Evolutionary conservation across 1,284 basidiomycete species (phyloP), one percentile per base, ranked within the genome.

Genomic region (Ustilago tritici): DNA sequence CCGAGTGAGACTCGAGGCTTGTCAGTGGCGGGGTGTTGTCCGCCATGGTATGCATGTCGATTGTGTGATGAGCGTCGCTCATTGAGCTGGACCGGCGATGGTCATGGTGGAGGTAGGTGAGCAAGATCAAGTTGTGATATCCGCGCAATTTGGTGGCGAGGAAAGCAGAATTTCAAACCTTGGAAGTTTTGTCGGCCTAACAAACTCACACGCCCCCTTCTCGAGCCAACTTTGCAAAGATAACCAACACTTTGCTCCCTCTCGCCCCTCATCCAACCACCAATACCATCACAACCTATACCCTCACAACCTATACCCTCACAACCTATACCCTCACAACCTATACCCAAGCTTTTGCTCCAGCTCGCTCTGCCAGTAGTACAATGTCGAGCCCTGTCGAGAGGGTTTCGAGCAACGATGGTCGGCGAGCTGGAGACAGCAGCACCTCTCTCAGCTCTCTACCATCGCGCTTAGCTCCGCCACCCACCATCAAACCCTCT

Each of bases 391-490:
- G 67, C 57, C 72, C 72, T 15, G 47, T 67, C 38, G 67, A 75
- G 52, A 38, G 64, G 53, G 56, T 46, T 2, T 34, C 67, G 15
- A 70, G 64, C 61, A 66, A 53, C 40, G 72, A 75, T 14, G 47
- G 38, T 19, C 52, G 62, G 1, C 57, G 55, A 53, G 49, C 59
- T 1, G 56, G 59, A 15, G 64, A 61, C 14, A 77, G 75, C 61
- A 66, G 61, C 75, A 70, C 70, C 38, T 78, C 76, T 35, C 71
- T 74, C 62, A 71, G 68, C 76, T 78, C 76, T 4, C 47, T 78
- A n/a, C 71, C 71, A 3, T 68, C 71, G 5, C 67, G 71, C 15
- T 61, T 70, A 36, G 68, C 62, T 35, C 71, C 63, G 15, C 64
- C 76, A 7, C 67, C 75, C 49, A 59, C 75, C 1, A 43, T 74